Evolutionary conservation across 169 alveolate species (phyloP).

Genomic region (Plasmodium vivax): DNA sequence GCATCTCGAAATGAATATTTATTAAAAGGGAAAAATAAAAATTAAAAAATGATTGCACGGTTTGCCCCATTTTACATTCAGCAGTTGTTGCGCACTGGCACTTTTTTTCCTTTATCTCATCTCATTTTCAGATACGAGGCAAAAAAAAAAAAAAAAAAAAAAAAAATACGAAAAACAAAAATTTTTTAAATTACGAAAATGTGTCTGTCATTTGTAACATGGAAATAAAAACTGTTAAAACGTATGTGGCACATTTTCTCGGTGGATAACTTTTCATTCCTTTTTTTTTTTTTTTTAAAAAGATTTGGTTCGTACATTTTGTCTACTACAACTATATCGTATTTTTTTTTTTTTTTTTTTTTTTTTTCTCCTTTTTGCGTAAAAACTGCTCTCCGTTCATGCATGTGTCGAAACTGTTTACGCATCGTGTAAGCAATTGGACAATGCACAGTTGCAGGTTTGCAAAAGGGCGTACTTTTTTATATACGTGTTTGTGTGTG

Average conservation of each 20-base stretch:
- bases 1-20: background rate
- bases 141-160: background rate
- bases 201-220: background rate
- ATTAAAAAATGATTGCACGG: background rate
- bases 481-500: background rate
- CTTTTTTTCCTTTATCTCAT: background rate
- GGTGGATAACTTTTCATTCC: background rate
- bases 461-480: background rate
- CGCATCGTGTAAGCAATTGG: background rate
- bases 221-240: background rate
- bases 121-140: background rate
- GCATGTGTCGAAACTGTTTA: background rate
- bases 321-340: background rate
- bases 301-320: background rate
- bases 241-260: background rate
- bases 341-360: background rate
- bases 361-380: background rate
- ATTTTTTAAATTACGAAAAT: background rate
- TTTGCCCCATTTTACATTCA: background rate
- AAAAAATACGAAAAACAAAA: conserved; percentile 1
- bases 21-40: background rate
- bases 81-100: background rate
- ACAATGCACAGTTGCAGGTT: background rate
- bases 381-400: background rate
- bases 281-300: background rate